A percentile compares a stretch with the other conserved stretches of the same genome.
Evolutionary conservation across 352 stramenopile genomes (phyloP).

Genomic region (Albugo candida): DNA sequence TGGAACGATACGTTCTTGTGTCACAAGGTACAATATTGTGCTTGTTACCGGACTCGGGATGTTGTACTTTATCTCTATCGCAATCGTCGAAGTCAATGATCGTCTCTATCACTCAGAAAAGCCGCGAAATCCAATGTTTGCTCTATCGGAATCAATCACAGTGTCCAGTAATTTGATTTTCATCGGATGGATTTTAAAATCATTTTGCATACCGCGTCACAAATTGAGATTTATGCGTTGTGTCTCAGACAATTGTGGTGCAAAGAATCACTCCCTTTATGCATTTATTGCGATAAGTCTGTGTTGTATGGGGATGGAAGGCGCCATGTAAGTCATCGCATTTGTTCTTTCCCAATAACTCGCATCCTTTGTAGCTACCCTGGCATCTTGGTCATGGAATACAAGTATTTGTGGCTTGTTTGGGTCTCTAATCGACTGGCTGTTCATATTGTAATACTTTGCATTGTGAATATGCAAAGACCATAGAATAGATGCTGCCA

Average conservation of each 20-base stretch:
- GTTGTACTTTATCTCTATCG: constrained; percentile 65
- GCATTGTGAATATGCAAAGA: background rate
- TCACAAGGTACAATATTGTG: constrained; percentile 52
- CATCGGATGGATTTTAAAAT: constrained; percentile 71
- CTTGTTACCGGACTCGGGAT: constrained; percentile 54
- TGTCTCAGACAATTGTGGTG: constrained; percentile 40
- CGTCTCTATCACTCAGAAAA: constrained; percentile 61
- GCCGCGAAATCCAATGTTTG: constrained; percentile 21
- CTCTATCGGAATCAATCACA: constrained; percentile 53
- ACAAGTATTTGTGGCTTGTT: constrained; percentile 57
- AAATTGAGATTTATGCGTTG: constrained; percentile 16
- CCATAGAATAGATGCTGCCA: too few relatives aligned
- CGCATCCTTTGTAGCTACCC: constrained; percentile 30
- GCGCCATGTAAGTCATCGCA: constrained; percentile 38
- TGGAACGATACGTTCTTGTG: constrained; percentile 45
- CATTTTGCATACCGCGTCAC: constrained; percentile 45
- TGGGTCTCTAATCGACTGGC: constrained; percentile 55
- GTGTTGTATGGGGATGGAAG: constrained; percentile 54
- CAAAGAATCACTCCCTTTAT: constrained; percentile 27
- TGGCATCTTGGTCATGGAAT: constrained; percentile 26
- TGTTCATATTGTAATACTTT: constrained; percentile 13
- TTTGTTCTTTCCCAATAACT: too few relatives aligned
- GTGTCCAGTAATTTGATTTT: constrained; percentile 64
- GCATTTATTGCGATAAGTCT: constrained; percentile 49
- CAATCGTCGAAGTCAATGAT: constrained; percentile 61